phyloP scores from a whole-genome alignment of 2,329 filamentous ascomycete species.

The Dothiorella sarmentorum region DNA sequence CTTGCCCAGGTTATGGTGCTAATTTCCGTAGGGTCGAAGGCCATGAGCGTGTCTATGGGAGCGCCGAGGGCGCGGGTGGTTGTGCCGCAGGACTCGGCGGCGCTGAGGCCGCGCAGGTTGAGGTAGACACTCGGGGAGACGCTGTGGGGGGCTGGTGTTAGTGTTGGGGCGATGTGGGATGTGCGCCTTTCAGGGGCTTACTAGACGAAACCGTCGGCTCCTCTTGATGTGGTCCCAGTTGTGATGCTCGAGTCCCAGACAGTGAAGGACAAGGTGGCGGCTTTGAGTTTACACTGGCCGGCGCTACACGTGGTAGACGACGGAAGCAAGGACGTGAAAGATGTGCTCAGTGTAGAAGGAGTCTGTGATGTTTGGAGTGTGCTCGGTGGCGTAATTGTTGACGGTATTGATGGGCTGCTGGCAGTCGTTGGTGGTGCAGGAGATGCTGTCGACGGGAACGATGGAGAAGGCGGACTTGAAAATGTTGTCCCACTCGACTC shows the following conservation, averaged over 20 bases:
- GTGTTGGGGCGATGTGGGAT: no score
- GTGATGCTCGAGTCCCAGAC: not conserved
- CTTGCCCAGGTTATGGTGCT: not conserved
- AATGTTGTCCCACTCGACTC: no score
- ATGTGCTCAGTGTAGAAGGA: not conserved
- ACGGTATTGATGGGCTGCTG: not conserved
- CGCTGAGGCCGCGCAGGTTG: not conserved
- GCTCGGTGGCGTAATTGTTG: not conserved
- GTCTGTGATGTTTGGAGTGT: not conserved
- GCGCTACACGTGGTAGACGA: not conserved
- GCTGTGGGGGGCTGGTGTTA: not conserved
- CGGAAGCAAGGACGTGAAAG: not conserved
- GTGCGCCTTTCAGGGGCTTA: no score
- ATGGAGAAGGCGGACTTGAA: no score
- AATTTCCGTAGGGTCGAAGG: not conserved
- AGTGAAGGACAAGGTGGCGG: not conserved
- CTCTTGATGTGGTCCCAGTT: no score
- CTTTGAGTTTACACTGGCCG: not conserved
- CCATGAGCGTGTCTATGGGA: not conserved
- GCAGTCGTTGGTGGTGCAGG: not conserved
- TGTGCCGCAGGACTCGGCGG: not conserved
- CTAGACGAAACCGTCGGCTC: no score
- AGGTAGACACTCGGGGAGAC: conserved; percentile 7
- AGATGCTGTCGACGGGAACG: no score
- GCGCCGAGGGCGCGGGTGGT: not conserved